These are phyloP conservation scores for Dryas alaskensis DNA, from an alignment of 306 rosid genomes.

Conservation along the genomic window DNA sequence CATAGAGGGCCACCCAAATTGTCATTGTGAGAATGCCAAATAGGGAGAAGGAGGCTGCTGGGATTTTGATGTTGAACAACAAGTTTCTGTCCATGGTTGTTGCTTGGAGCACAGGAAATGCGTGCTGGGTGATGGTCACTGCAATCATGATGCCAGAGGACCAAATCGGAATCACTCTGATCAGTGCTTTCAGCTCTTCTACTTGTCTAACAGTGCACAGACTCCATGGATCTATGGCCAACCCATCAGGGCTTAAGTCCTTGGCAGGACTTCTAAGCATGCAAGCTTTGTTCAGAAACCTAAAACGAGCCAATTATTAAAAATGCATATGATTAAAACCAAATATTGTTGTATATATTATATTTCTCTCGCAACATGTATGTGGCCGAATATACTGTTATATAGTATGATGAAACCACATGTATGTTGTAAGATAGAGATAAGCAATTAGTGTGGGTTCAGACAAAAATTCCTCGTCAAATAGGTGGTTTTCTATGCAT, in stretches of 20 bases:
- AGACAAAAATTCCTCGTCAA: too few relatives aligned
- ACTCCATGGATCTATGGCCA: conserved; percentile 55
- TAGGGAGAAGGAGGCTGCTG: conserved; percentile 47
- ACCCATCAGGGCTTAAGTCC: conserved; percentile 48
- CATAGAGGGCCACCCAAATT: conserved; percentile 57
- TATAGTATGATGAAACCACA: too few relatives aligned
- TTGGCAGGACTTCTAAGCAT: conserved; percentile 40
- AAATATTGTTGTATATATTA: too few relatives aligned
- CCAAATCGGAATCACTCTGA: conserved; percentile 78
- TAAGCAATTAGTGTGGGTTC: too few relatives aligned
- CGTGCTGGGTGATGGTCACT: conserved; percentile 32
- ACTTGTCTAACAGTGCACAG: conserved; percentile 72
- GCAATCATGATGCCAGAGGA: conserved; percentile 51
- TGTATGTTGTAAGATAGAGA: too few relatives aligned
- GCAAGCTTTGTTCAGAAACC: conserved; percentile 87
- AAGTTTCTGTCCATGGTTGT: conserved; percentile 51
- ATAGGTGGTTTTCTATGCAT: too few relatives aligned
- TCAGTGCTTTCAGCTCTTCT: conserved; percentile 66
- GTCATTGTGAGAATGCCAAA: conserved; percentile 53
- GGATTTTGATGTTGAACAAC: conserved; percentile 35
- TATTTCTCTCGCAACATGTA: too few relatives aligned
- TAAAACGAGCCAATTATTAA: conserved; percentile 10
- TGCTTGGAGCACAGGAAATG: conserved; percentile 58
- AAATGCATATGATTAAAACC: neutral
- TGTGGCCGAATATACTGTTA: too few relatives aligned